Evolutionary conservation across 352 stramenopile genomes (phyloP).

Genomic region (Plasmopara viticola): DNA sequence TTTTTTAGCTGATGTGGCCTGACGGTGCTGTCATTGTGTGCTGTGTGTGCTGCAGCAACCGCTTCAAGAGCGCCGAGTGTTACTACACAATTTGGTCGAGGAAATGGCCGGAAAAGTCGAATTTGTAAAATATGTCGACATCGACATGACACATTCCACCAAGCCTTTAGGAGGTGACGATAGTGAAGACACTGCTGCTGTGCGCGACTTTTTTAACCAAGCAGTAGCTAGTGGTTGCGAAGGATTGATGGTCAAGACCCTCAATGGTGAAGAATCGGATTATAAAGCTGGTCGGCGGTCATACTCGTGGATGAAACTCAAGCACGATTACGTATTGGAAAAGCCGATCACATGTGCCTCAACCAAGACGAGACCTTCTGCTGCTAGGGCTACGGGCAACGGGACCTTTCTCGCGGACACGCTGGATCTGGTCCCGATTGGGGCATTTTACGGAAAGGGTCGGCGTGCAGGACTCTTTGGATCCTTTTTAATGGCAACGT

Average conservation of each 20-base stretch:
- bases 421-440: conserved; percentile 98
- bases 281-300: conserved; percentile 68
- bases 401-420: conserved; percentile 75
- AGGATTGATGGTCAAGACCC: conserved; percentile 72
- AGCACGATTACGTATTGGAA: conserved; percentile 67
- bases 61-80: conserved; percentile 37
- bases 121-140: conserved; percentile 57
- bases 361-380: conserved; percentile 6
- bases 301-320: conserved; percentile 83
- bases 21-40: conserved; percentile 4
- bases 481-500: conserved; percentile 97
- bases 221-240: conserved; percentile 63
- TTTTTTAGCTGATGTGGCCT: background rate
- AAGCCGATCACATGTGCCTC: conserved; percentile 3
- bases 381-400: conserved; percentile 14
- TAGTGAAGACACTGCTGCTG: conserved; percentile 4
- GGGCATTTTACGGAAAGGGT: conserved; percentile 93
- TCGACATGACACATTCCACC: conserved; percentile 20
- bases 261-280: conserved; percentile 38
- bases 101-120: conserved; percentile 42
- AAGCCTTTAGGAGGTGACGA: background rate
- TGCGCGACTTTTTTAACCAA: conserved; percentile 37
- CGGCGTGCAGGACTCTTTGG: conserved; percentile 95
- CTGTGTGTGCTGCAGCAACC: conserved; percentile 19
- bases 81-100: conserved; percentile 29